Evolutionary conservation across 176 grass and related monocot genomes (phyloP).

Genomic region (Stipa capillata): DNA sequence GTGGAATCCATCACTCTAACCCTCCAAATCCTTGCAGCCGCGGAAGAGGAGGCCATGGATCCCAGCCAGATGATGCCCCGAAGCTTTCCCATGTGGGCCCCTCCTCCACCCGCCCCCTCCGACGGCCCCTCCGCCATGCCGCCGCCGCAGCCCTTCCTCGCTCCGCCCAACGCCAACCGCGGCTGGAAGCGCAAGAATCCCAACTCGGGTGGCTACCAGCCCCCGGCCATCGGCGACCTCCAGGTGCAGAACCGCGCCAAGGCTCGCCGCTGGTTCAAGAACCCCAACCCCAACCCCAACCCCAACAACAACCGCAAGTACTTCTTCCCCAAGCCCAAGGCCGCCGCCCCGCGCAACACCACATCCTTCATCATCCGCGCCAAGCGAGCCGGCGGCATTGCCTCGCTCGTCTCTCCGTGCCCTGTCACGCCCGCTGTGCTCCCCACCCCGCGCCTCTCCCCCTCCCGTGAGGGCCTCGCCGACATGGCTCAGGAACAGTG

Average conservation of each 20-base stretch:
- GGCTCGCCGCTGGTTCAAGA: slow-evolving; percentile 75
- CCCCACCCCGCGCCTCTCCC: slow-evolving; percentile 73
- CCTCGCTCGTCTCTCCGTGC: slow-evolving; percentile 67
- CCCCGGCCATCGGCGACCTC: slow-evolving; percentile 60
- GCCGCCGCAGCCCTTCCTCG: background rate
- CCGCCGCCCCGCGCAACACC: slow-evolving; percentile 93
- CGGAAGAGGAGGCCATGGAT: slow-evolving; percentile 29
- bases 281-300: slow-evolving; percentile 25
- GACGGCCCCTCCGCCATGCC: slow-evolving; percentile 12
- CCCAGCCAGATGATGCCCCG: slow-evolving; percentile 50
- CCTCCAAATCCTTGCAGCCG: background rate
- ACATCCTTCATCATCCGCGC: slow-evolving; percentile 91
- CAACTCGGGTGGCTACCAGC: too few relatives aligned
- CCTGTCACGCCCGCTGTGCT: slow-evolving; percentile 80
- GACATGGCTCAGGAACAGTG: slow-evolving; percentile 92
- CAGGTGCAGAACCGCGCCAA: slow-evolving; percentile 88
- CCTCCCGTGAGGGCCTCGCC: slow-evolving; percentile 67
- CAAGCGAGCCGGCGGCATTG: slow-evolving; percentile 83
- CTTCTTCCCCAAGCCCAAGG: slow-evolving; percentile 69
- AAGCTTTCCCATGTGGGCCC: slow-evolving; percentile 47
- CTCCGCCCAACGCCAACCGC: slow-evolving; percentile 27
- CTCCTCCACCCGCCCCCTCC: slow-evolving; percentile 4
- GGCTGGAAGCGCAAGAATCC: slow-evolving; percentile 46
- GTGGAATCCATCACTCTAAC: too few relatives aligned
- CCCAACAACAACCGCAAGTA: slow-evolving; percentile 32